These are phyloP conservation scores for Glonium stellatum DNA, from an alignment of 495 filamentous ascomycete species.

Conservation along the genomic window DNA sequence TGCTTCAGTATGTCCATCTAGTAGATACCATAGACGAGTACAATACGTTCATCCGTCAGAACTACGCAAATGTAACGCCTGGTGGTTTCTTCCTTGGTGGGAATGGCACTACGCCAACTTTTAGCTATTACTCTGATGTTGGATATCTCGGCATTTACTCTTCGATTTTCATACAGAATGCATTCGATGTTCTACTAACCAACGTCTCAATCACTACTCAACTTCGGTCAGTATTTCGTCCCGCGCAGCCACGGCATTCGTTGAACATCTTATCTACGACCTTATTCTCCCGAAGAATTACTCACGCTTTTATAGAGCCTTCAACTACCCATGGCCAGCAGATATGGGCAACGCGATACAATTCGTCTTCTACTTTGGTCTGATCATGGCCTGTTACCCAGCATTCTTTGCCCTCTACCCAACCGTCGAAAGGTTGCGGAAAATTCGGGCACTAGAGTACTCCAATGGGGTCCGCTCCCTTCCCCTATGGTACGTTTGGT, in stretches of 20 bases:
- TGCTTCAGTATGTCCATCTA: conserved; percentile 39
- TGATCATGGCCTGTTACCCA: conserved; percentile 68
- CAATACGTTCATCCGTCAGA: conserved; percentile 51
- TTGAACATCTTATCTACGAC: background rate
- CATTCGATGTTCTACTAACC: conserved; percentile 55
- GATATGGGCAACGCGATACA: conserved; percentile 62
- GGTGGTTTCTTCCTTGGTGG: conserved; percentile 69
- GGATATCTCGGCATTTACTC: conserved; percentile 33
- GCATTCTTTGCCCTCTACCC: conserved; percentile 83
- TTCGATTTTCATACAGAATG: conserved; percentile 61
- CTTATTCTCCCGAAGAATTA: background rate
- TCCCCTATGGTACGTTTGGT: conserved; percentile 50
- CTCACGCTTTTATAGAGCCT: conserved; percentile 30
- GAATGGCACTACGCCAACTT: conserved; percentile 45
- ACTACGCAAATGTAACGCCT: conserved; percentile 59
- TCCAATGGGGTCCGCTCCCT: conserved; percentile 53
- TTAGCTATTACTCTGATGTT: conserved; percentile 51
- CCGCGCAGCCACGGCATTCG: background rate
- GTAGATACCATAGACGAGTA: conserved; percentile 62
- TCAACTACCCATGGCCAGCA: conserved; percentile 60
- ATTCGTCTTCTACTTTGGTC: conserved; percentile 67
- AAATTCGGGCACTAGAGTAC: conserved; percentile 21
- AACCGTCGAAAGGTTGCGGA: conserved; percentile 59
- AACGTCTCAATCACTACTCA: conserved; percentile 59
- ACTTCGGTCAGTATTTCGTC: conserved; percentile 40